Evolutionary conservation across 345 rosid species (phyloP).

Genomic region (Kandelia obovata): DNA sequence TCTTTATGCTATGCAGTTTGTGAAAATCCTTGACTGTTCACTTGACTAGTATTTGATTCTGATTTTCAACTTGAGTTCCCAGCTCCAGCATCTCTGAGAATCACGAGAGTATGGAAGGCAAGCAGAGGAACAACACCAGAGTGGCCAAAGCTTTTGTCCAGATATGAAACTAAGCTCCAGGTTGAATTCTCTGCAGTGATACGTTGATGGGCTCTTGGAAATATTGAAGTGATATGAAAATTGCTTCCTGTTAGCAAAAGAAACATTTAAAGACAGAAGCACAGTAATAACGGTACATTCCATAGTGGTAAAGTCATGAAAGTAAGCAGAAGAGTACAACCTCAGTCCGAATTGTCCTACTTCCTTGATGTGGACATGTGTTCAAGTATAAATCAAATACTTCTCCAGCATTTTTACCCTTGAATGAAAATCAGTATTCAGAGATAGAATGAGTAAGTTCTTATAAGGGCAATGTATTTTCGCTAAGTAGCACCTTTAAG

Average conservation of each 20-base stretch:
- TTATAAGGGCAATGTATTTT: background rate
- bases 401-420: constrained; percentile 60
- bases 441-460: background rate
- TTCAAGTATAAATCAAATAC: constrained; percentile 71
- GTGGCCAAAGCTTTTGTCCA: background rate
- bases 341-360: constrained; percentile 91
- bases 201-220: constrained; percentile 74
- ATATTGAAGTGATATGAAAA: constrained; percentile 81
- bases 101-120: background rate
- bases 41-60: background rate
- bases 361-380: constrained; percentile 89
- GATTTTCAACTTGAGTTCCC: background rate
- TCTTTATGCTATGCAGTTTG: too few species aligned
- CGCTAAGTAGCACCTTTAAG: constrained; percentile 50
- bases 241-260: constrained; percentile 56
- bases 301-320: background rate
- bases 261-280: background rate
- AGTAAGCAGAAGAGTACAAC: constrained; percentile 28
- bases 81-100: constrained; percentile 5
- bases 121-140: background rate
- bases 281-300: background rate
- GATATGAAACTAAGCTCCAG: background rate
- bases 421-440: constrained; percentile 6
- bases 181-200: constrained; percentile 37
- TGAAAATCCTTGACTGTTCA: background rate